phyloP scores from a whole-genome alignment of 768 basidiomycete genomes.

The Gymnopilus dilepis region DNA sequence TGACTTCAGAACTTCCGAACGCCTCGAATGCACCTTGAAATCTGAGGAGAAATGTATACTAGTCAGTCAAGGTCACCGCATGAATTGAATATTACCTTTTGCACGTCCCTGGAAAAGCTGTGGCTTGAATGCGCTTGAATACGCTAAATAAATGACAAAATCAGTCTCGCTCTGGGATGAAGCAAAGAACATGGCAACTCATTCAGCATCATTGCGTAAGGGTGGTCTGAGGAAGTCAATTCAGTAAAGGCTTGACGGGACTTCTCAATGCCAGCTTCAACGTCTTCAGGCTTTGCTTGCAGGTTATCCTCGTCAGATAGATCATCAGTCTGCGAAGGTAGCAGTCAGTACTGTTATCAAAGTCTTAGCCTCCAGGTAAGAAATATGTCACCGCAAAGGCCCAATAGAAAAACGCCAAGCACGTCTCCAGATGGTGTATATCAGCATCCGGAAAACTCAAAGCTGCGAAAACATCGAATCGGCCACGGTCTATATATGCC shows the following conservation, averaged over 20 bases:
- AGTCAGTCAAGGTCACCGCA: neutral
- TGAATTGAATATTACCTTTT: neutral
- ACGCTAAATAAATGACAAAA: slow-evolving; percentile 6
- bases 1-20: slow-evolving; percentile 17
- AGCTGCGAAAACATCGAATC: slow-evolving; percentile 7
- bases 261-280: slow-evolving; percentile 23
- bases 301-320: slow-evolving; percentile 29
- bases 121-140: slow-evolving; percentile 9
- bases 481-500: neutral
- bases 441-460: slow-evolving; percentile 10
- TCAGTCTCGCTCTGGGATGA: neutral
- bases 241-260: slow-evolving; percentile 19
- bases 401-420: slow-evolving; percentile 11
- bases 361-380: no score
- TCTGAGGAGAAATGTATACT: neutral
- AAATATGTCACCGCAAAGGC: slow-evolving; percentile 10
- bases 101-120: slow-evolving; percentile 11
- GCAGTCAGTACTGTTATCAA: neutral
- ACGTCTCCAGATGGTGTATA: slow-evolving; percentile 2
- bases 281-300: slow-evolving; percentile 26
- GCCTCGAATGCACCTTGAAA: slow-evolving; percentile 9
- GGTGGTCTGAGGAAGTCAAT: slow-evolving; percentile 6
- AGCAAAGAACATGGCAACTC: slow-evolving; percentile 17
- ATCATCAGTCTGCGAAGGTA: slow-evolving; percentile 29
- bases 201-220: slow-evolving; percentile 27